Evolutionary conservation across 2,329 filamentous ascomycete species (phyloP).

Genomic region (Dactylellina sp.): DNA sequence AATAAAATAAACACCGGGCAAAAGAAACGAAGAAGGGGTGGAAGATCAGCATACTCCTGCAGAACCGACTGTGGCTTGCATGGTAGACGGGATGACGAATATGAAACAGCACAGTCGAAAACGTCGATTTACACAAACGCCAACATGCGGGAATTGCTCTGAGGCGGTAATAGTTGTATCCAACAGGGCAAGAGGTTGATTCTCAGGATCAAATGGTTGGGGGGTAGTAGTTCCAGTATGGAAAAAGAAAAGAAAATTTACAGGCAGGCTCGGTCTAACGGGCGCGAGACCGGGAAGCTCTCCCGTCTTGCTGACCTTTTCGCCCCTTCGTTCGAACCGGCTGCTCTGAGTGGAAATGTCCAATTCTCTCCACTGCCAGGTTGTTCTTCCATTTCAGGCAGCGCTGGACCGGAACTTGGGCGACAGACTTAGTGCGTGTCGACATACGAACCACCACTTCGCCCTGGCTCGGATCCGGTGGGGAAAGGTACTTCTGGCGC

Average conservation of each 20-base stretch:
- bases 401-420: conserved; percentile 69
- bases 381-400: conserved; percentile 76
- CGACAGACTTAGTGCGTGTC: conserved; percentile 73
- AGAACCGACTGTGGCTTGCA: conserved; percentile 13
- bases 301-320: conserved; percentile 36
- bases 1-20: neutral
- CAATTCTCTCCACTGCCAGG: conserved; percentile 70
- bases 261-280: conserved; percentile 28
- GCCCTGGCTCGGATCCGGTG: conserved; percentile 67
- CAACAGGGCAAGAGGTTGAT: neutral
- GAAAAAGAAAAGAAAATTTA: conserved; percentile 9
- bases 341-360: conserved; percentile 72
- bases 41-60: conserved; percentile 28
- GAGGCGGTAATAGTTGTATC: neutral
- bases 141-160: neutral
- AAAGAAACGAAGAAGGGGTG: conserved; percentile 2
- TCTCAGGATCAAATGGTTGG: neutral
- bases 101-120: conserved; percentile 11
- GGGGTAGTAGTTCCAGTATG: neutral
- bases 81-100: conserved; percentile 22
- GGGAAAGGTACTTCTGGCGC: conserved; percentile 77
- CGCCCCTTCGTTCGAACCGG: conserved; percentile 65
- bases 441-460: conserved; percentile 70
- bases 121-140: conserved; percentile 1
- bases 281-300: conserved; percentile 43